Evolutionary conservation across 2,329 filamentous ascomycete genomes (phyloP).

Genomic region (Madurella mycetomatis): DNA sequence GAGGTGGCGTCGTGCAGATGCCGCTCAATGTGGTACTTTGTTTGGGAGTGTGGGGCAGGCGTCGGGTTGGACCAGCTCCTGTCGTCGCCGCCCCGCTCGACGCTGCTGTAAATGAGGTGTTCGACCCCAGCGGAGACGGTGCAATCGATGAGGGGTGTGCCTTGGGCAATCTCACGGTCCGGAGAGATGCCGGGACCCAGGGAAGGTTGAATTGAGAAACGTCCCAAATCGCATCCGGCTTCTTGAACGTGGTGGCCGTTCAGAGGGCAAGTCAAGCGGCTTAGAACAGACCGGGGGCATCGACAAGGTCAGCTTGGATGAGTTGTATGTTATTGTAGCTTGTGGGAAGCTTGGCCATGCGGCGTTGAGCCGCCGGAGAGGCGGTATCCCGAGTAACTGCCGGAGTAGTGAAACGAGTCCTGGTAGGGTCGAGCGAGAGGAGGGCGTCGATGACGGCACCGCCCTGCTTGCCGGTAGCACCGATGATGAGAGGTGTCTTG

Average conservation of each 20-base stretch:
- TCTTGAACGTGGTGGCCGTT: neutral
- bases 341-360: constrained; percentile 38
- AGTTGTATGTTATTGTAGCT: constrained; percentile 30
- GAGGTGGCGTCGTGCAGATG: constrained; percentile 47
- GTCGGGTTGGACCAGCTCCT: constrained; percentile 50
- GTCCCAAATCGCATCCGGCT: constrained; percentile 44
- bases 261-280: constrained; percentile 4
- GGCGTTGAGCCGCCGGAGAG: constrained; percentile 44
- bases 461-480: constrained; percentile 47
- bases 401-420: constrained; percentile 39
- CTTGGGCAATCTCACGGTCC: constrained; percentile 44
- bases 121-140: constrained; percentile 50
- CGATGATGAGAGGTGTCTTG: constrained; percentile 39
- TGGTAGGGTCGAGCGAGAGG: constrained; percentile 25
- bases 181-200: constrained; percentile 33
- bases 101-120: constrained; percentile 60
- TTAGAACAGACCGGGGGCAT: constrained; percentile 17
- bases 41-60: constrained; percentile 56
- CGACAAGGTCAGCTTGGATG: constrained; percentile 22
- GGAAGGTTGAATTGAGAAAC: constrained; percentile 51
- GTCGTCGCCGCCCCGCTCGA: constrained; percentile 56
- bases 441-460: constrained; percentile 41
- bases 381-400: constrained; percentile 54
- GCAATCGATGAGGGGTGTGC: constrained; percentile 55
- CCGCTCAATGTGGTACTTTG: constrained; percentile 58